phyloP scores from a whole-genome alignment of 345 rosid species.

The Syzygium grande region DNA sequence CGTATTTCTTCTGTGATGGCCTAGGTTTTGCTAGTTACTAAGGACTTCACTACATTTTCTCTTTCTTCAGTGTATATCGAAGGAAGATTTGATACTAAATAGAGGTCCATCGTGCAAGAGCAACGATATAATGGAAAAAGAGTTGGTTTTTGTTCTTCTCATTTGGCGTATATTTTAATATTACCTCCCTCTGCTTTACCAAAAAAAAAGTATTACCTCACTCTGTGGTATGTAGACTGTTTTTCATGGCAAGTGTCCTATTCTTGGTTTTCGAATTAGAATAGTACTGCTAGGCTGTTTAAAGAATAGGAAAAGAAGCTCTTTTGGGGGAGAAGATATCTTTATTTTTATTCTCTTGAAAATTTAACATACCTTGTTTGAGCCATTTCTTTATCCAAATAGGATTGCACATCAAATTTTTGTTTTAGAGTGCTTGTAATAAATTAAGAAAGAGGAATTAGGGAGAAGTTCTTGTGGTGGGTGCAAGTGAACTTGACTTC shows the following conservation, averaged over 20 bases:
- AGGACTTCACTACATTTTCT: neutral
- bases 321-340: neutral
- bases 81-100: neutral
- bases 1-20: neutral
- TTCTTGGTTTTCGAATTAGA: neutral
- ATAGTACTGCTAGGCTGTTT: neutral
- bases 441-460: neutral
- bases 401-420: neutral
- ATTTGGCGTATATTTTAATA: neutral
- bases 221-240: neutral
- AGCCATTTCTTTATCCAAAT: neutral
- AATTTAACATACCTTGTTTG: neutral
- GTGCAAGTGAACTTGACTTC: neutral
- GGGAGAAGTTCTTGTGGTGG: neutral
- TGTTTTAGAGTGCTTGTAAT: neutral
- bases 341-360: neutral
- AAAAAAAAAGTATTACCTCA: too few relatives aligned
- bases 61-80: too few relatives aligned
- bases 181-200: neutral
- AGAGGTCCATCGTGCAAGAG: neutral
- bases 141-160: neutral
- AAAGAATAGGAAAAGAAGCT: neutral
- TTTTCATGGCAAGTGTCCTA: neutral
- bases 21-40: neutral
- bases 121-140: neutral